These are phyloP conservation scores for Margaritispora aquatica DNA, from an alignment of 495 filamentous ascomycete genomes.

Conservation along the genomic window DNA sequence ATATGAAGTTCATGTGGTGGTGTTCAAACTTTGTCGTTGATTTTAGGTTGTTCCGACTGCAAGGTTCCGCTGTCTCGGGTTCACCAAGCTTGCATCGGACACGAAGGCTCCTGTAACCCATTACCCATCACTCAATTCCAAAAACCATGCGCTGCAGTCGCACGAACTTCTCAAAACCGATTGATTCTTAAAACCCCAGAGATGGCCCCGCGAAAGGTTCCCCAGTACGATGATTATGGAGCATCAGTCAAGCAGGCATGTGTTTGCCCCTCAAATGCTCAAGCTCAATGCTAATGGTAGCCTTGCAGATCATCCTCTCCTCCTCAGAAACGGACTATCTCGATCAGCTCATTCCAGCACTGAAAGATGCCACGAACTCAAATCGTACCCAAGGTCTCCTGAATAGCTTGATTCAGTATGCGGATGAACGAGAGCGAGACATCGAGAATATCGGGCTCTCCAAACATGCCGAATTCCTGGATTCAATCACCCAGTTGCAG, in stretches of 20 bases:
- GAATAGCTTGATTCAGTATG: constrained; percentile 71
- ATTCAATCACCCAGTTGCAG: constrained; percentile 86
- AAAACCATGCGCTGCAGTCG: neutral
- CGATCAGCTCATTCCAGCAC: constrained; percentile 86
- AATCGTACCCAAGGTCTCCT: constrained; percentile 67
- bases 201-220: constrained; percentile 39
- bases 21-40: neutral
- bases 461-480: constrained; percentile 94
- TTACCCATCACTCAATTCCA: too few relatives aligned
- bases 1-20: neutral
- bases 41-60: neutral
- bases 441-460: constrained; percentile 93
- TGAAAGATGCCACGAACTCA: constrained; percentile 81
- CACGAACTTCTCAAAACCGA: neutral
- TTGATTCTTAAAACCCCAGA: neutral
- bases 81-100: neutral
- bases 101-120: neutral
- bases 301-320: constrained; percentile 69
- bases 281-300: neutral
- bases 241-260: constrained; percentile 44
- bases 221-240: constrained; percentile 49
- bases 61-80: neutral
- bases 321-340: constrained; percentile 90
- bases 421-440: constrained; percentile 77
- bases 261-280: neutral